These are phyloP conservation scores for Oryza meyeriana DNA, from an alignment of 176 grass and related monocot genomes.

Conservation along the genomic window DNA sequence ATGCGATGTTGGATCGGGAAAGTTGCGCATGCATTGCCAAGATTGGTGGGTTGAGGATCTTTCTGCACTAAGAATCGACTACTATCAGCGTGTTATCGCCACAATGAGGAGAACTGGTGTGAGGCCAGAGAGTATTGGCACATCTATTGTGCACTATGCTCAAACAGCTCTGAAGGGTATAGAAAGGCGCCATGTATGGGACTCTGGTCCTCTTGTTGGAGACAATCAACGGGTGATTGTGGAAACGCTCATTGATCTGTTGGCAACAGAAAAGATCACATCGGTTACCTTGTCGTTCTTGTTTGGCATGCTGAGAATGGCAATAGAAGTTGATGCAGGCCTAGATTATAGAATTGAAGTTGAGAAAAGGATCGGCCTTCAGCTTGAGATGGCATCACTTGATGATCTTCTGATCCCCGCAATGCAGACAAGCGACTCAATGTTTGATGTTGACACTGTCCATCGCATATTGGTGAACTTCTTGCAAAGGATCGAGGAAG, in stretches of 20 bases:
- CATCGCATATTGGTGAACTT: slow-evolving; percentile 90
- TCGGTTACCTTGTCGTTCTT: slow-evolving; percentile 70
- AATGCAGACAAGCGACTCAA: slow-evolving; percentile 61
- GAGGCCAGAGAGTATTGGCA: slow-evolving; percentile 65
- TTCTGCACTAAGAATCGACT: slow-evolving; percentile 61
- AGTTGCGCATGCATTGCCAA: slow-evolving; percentile 38
- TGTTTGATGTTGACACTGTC: slow-evolving; percentile 84
- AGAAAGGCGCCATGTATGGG: slow-evolving; percentile 61
- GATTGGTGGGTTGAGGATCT: slow-evolving; percentile 96
- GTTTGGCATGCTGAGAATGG: slow-evolving; percentile 93
- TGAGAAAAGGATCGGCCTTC: slow-evolving; percentile 73
- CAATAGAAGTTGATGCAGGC: slow-evolving; percentile 62
- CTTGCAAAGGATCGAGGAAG: slow-evolving; percentile 74
- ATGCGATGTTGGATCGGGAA: slow-evolving; percentile 43
- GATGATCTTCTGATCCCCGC: slow-evolving; percentile 86
- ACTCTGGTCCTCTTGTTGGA: slow-evolving; percentile 56
- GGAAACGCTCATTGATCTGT: slow-evolving; percentile 61
- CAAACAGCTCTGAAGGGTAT: slow-evolving; percentile 72
- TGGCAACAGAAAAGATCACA: slow-evolving; percentile 77
- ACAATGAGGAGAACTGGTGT: slow-evolving; percentile 72
- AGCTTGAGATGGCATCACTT: slow-evolving; percentile 79
- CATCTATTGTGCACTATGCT: slow-evolving; percentile 68
- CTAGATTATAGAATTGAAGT: slow-evolving; percentile 64
- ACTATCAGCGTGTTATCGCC: slow-evolving; percentile 57
- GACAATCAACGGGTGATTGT: slow-evolving; percentile 63